phyloP scores from a whole-genome alignment of 2,329 filamentous ascomycete genomes.

The Cercospora beticola region DNA sequence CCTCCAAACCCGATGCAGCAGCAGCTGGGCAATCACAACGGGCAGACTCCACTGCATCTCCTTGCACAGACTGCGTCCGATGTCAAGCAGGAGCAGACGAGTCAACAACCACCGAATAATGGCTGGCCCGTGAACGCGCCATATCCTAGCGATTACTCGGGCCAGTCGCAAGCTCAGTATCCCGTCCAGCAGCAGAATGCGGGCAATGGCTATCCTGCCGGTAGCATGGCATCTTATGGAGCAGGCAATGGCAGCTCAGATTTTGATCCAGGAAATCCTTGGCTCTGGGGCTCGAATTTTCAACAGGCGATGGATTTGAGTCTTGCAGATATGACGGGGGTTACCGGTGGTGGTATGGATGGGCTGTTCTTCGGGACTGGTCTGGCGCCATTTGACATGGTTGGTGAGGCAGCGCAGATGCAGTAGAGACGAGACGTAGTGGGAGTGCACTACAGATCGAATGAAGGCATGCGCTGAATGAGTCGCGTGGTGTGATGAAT shows the following conservation, averaged over 20 bases:
- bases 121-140: slow-evolving; percentile 30
- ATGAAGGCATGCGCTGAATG: background rate
- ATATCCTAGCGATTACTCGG: slow-evolving; percentile 24
- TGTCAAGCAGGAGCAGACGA: slow-evolving; percentile 16
- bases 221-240: slow-evolving; percentile 7
- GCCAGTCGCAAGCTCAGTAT: slow-evolving; percentile 24
- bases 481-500: too few species aligned
- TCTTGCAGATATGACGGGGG: slow-evolving; percentile 35
- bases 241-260: background rate
- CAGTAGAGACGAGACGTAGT: background rate
- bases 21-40: slow-evolving; percentile 9
- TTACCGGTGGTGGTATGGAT: slow-evolving; percentile 36
- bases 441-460: background rate
- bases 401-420: background rate
- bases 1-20: slow-evolving; percentile 13
- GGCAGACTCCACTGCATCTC: slow-evolving; percentile 28
- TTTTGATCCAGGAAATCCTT: slow-evolving; percentile 23
- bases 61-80: slow-evolving; percentile 29
- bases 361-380: slow-evolving; percentile 35
- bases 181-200: slow-evolving; percentile 15
- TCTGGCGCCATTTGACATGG: slow-evolving; percentile 29
- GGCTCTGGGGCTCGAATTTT: slow-evolving; percentile 38
- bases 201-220: background rate
- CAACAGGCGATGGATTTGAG: slow-evolving; percentile 41
- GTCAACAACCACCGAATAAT: slow-evolving; percentile 11